Conservation (phyloP, 2,329 filamentous ascomycete species). For the Neofusicoccum sp. region DNA sequence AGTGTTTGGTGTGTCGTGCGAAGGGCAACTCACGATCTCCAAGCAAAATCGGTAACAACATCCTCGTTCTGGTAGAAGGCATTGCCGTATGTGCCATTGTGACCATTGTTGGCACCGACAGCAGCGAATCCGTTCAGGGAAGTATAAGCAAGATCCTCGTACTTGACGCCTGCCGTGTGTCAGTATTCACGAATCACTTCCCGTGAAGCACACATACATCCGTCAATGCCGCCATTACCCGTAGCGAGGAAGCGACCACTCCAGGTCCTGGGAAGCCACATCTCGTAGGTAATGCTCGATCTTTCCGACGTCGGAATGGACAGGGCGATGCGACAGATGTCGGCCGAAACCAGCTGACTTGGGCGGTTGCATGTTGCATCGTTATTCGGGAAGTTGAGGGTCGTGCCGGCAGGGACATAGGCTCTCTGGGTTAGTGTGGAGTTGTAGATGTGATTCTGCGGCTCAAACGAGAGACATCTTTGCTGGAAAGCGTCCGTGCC, state of each 20-base stretch:
- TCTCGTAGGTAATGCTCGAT: constrained; percentile 43
- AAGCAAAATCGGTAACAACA: constrained; percentile 50
- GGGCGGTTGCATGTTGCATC: constrained; percentile 27
- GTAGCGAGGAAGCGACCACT: constrained; percentile 39
- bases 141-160: constrained; percentile 39
- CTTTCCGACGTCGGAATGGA: constrained; percentile 41
- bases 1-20: neutral
- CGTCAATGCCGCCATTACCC: constrained; percentile 42
- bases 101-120: constrained; percentile 43
- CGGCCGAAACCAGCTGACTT: constrained; percentile 34
- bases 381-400: constrained; percentile 19
- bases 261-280: constrained; percentile 45
- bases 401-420: constrained; percentile 40
- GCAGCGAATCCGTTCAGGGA: constrained; percentile 39
- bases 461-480: constrained; percentile 1
- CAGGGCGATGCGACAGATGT: constrained; percentile 45
- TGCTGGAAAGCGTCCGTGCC: constrained; percentile 13
- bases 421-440: constrained; percentile 18
- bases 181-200: neutral
- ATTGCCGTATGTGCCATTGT: constrained; percentile 44
- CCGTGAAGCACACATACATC: constrained; percentile 25
- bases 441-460: constrained; percentile 2
- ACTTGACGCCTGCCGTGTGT: constrained; percentile 25
- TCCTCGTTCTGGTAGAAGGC: constrained; percentile 46
- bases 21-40: constrained; percentile 31